Evolutionary conservation across 306 rosid genomes (phyloP).

Genomic region (Crataegus laevigata): DNA sequence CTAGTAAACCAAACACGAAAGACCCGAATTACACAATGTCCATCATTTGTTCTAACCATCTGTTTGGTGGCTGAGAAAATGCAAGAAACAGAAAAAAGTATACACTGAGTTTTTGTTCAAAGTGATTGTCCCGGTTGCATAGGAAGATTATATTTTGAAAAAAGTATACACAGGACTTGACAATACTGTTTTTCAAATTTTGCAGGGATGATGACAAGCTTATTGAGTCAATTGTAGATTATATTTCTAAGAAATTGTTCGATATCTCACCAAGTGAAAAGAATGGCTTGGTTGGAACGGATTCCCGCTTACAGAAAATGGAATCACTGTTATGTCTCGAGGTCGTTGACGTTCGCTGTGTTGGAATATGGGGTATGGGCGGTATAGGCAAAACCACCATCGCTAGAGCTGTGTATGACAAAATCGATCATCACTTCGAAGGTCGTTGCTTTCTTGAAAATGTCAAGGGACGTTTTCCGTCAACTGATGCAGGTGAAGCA

Average conservation of each 20-base stretch:
- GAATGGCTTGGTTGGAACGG: constrained; percentile 13
- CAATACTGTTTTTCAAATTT: not conserved
- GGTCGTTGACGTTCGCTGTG: not conserved
- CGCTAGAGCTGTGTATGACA: constrained; percentile 8
- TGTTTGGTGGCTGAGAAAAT: too few relatives aligned
- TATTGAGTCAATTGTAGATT: not conserved
- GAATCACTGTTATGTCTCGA: not conserved
- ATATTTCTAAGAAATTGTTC: not conserved
- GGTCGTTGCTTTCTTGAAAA: constrained; percentile 10
- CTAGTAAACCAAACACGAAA: constrained; percentile 1
- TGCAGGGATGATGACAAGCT: not conserved
- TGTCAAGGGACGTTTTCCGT: not conserved
- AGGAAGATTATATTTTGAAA: too few relatives aligned
- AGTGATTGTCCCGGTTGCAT: too few relatives aligned
- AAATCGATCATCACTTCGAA: not conserved
- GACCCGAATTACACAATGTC: not conserved
- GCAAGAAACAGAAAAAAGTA: too few relatives aligned
- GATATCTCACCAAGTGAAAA: not conserved
- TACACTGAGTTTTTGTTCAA: too few relatives aligned
- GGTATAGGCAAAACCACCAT: constrained; percentile 27
- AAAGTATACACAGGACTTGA: too few relatives aligned
- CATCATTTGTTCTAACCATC: constrained; percentile 14
- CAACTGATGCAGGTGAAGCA: not conserved
- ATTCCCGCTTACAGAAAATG: not conserved
- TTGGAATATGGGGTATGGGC: constrained; percentile 30